Percentiles rank a stretch among this genome's conserved stretches.
These are phyloP conservation scores for Vairimorpha apis DNA, from an alignment of 371 early-diverging fungal species.

Conservation along the genomic window DNA sequence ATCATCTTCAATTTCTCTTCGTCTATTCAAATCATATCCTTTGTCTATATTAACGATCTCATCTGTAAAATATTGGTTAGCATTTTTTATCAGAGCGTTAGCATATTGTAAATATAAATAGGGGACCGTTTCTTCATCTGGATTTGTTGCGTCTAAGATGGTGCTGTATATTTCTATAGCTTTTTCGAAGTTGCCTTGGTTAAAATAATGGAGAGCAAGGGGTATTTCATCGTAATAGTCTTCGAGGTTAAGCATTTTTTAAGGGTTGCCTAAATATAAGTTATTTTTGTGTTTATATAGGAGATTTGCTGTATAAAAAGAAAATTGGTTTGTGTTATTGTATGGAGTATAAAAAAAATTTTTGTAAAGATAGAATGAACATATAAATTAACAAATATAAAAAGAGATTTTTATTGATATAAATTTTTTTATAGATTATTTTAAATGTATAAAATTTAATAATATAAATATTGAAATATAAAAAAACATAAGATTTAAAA, in stretches of 20 bases:
- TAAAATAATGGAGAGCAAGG: conserved; percentile 36
- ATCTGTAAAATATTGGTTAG: conserved; percentile 29
- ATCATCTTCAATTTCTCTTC: conserved; percentile 55
- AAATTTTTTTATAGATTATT: too few species aligned
- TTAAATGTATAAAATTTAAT: too few species aligned
- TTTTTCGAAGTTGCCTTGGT: conserved; percentile 48
- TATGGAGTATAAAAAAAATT: too few species aligned
- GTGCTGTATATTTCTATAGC: conserved; percentile 53
- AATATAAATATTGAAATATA: too few species aligned
- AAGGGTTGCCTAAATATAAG: too few species aligned
- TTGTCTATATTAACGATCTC: conserved; percentile 15
- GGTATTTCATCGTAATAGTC: conserved; percentile 43
- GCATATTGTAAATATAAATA: conserved; percentile 61
- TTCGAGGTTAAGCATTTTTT: conserved; percentile 32
- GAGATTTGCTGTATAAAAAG: too few species aligned
- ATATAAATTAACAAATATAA: too few species aligned
- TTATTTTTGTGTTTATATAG: too few species aligned
- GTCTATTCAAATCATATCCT: conserved; percentile 27
- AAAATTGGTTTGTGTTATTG: too few species aligned
- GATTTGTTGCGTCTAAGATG: conserved; percentile 44
- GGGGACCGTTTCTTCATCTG: conserved; percentile 29
- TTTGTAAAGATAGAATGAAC: too few species aligned
- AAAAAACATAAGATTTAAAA: too few species aligned
- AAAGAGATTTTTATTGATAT: too few species aligned
- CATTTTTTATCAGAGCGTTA: conserved; percentile 47